A percentile compares a stretch with the other conserved stretches of the same genome.
phyloP scores from a whole-genome alignment of 208 protist species.

The Histomonas meleagridis region DNA sequence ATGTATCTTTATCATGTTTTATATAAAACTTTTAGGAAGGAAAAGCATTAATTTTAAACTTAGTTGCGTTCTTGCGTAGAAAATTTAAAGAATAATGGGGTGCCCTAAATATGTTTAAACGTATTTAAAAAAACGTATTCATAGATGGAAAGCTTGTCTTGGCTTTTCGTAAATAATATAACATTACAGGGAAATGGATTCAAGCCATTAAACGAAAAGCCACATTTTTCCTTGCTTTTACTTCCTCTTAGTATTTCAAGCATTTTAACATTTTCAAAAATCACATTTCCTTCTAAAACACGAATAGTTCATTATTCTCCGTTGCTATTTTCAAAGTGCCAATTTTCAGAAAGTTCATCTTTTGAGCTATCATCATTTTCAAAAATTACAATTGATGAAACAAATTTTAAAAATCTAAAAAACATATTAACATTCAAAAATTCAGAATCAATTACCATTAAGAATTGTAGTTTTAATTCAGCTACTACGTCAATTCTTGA shows the following conservation, averaged over 20 bases:
- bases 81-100: no score
- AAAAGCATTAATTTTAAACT: no score
- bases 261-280: background rate
- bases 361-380: background rate
- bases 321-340: background rate
- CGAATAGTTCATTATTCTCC: background rate
- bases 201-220: background rate
- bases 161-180: background rate
- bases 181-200: background rate
- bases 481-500: background rate
- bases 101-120: no score
- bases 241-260: background rate
- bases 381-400: background rate
- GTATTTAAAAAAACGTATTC: no score
- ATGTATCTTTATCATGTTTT: no score
- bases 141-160: background rate
- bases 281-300: background rate
- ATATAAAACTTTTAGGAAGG: no score
- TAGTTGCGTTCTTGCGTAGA: no score
- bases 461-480: background rate
- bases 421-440: background rate
- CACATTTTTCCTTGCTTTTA: background rate
- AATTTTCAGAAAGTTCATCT: background rate
- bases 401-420: background rate
- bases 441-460: background rate